Conservation (phyloP, 140 eudicot genomes). For the Bidens hawaiensis region DNA sequence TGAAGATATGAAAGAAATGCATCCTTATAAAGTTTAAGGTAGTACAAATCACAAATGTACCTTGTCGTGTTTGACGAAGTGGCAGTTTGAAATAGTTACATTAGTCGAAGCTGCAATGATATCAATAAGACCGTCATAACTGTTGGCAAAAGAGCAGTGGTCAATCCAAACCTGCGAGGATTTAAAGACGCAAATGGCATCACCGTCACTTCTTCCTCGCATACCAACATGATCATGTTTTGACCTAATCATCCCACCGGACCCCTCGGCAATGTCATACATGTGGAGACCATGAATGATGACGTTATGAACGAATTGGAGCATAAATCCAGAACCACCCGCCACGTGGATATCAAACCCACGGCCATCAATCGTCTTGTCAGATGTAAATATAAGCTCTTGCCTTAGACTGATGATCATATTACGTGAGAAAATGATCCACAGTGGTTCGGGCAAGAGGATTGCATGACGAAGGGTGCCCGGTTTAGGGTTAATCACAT, state of each 20-base stretch:
- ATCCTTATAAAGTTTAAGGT: no score
- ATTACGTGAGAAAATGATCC: slow-evolving; percentile 46
- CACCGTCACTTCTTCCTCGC: slow-evolving; percentile 57
- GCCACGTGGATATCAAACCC: slow-evolving; percentile 54
- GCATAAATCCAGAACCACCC: slow-evolving; percentile 56
- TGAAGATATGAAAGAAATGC: background rate
- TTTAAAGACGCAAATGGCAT: slow-evolving; percentile 45
- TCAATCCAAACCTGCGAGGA: slow-evolving; percentile 57
- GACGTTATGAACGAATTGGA: slow-evolving; percentile 50
- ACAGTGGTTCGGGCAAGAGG: slow-evolving; percentile 42
- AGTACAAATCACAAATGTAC: no score
- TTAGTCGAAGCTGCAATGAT: slow-evolving; percentile 63
- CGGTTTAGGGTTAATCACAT: slow-evolving; percentile 43
- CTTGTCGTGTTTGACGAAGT: slow-evolving; percentile 56
- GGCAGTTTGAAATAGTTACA: slow-evolving; percentile 68
- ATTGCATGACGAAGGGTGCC: slow-evolving; percentile 67
- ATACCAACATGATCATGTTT: slow-evolving; percentile 45
- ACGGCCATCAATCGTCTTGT: slow-evolving; percentile 79
- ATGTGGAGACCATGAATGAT: slow-evolving; percentile 55
- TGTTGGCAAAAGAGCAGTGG: slow-evolving; percentile 49
- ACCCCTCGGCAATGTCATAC: slow-evolving; percentile 30
- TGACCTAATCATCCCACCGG: slow-evolving; percentile 65
- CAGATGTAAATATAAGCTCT: slow-evolving; percentile 51
- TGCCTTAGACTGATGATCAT: slow-evolving; percentile 47
- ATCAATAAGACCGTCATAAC: slow-evolving; percentile 63